Evolutionary conservation across 805 yeast genomes (phyloP), one percentile per base, ranked within the genome.

Genomic region (Barnettozyma populi): DNA sequence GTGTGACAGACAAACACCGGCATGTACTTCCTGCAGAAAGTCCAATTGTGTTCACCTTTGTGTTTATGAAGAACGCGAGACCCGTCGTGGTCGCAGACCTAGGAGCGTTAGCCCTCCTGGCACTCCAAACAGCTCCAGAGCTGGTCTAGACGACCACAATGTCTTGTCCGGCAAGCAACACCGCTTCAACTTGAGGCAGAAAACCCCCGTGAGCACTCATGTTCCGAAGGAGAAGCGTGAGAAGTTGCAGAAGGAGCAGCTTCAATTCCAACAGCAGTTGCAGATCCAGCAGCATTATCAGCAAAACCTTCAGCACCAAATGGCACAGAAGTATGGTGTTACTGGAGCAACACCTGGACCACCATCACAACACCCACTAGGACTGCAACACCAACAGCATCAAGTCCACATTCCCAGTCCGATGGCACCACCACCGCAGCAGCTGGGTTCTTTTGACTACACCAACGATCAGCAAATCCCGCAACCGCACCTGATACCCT

Each of bases 1-100:
- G 65, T 61, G 65, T 46, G 65, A 61, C 43, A 52, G 62, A 45
- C 53, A 37, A 2, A 57, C 56, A 40, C 65, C 65, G 3, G 59
- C 52, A 2, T 61, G 65, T 40, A 39, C 50, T 1, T 49, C 63
- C 0, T 61, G 65, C 41, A 54, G 48, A 48, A 58, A 55, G 53
- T 54, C 63, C 41, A 58, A 54, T 35, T 47, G 54, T 36, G 51
- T 53, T 19, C 62, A 57, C 43, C 23, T 56, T 42, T 61, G 63
- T 49, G 47, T 51, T 5, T 61, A 57, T 32, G 63, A 61, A 21
- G 63, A 58, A 20, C 52, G 56, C 1, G 49, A 29, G 11, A 29
- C 49, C 36, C 42, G 42, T 14, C 37, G 52, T 25, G 52, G 47
- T 2, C 43, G 49, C 16, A 42, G 43, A 3, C 50, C 50, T 5